Conservation (phyloP, 768 basidiomycete species). For the Tricholoma saponaceum region DNA sequence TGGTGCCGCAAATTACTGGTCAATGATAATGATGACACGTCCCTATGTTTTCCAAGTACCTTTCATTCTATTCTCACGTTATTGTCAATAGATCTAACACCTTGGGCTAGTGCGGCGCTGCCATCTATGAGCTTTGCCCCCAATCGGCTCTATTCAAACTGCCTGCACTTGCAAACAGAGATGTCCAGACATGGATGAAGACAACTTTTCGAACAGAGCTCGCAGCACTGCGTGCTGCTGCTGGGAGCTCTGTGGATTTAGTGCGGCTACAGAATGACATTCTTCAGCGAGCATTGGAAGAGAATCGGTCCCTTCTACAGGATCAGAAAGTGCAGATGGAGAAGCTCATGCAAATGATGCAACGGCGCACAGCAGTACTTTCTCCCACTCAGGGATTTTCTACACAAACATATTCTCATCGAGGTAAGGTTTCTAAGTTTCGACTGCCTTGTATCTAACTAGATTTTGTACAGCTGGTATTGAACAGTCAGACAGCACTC, state of each 20-base stretch:
- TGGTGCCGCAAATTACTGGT: conserved; percentile 22
- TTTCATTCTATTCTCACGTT: not conserved
- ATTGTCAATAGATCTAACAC: not conserved
- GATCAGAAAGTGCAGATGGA: not conserved
- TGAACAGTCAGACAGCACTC: not conserved
- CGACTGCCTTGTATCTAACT: no score
- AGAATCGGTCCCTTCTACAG: conserved; percentile 4
- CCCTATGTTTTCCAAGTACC: conserved; percentile 19
- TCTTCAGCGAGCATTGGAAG: conserved; percentile 15
- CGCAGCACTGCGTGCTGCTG: conserved; percentile 12
- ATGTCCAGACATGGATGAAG: conserved; percentile 24
- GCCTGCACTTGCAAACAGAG: conserved; percentile 19
- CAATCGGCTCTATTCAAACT: conserved; percentile 22
- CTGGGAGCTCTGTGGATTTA: conserved; percentile 15
- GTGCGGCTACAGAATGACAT: conserved; percentile 17
- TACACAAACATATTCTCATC: conserved; percentile 1
- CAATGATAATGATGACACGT: conserved; percentile 17
- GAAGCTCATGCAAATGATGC: conserved; percentile 1
- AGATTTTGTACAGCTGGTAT: not conserved
- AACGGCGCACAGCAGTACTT: conserved; percentile 12
- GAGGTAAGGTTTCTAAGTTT: not conserved
- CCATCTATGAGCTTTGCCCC: conserved; percentile 18
- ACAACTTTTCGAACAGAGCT: conserved; percentile 17
- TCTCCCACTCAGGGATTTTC: conserved; percentile 14
- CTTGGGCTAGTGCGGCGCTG: conserved; percentile 18